A percentile compares a stretch with the other conserved stretches of the same genome.
Conservation (phyloP, 2,329 filamentous ascomycete species). For the Cladophialophora chaetospira region DNA sequence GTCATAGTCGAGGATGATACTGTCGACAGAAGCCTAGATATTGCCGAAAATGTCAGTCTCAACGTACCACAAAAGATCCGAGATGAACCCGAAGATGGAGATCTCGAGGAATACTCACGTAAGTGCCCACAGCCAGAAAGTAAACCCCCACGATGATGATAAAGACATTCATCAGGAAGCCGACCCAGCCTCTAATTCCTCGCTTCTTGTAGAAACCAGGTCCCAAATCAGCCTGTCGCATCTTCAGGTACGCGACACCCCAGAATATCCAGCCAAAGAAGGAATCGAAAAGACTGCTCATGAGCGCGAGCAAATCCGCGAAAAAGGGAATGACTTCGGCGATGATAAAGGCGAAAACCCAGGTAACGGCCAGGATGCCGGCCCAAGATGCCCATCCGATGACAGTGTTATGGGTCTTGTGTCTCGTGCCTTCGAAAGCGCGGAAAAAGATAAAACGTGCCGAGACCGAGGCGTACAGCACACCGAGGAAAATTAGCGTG, state of each 20-base stretch:
- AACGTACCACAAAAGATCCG: background rate
- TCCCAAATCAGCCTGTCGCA: conserved; percentile 46
- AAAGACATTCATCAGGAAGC: conserved; percentile 63
- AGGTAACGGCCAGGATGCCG: conserved; percentile 68
- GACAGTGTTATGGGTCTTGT: conserved; percentile 78
- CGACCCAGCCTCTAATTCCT: conserved; percentile 47
- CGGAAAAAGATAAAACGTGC: conserved; percentile 92
- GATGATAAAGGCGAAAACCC: conserved; percentile 89
- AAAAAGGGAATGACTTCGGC: conserved; percentile 95
- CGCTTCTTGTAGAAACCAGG: conserved; percentile 44
- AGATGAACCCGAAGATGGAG: background rate
- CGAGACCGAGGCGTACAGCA: conserved; percentile 86
- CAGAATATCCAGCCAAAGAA: conserved; percentile 85
- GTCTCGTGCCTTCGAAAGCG: conserved; percentile 74
- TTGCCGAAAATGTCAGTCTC: conserved; percentile 4
- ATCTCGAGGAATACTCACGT: conserved; percentile 47
- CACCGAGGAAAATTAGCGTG: conserved; percentile 87
- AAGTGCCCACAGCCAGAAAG: conserved; percentile 80
- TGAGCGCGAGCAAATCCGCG: conserved; percentile 63
- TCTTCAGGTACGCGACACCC: conserved; percentile 50
- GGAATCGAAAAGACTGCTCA: conserved; percentile 79
- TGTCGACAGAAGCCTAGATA: conserved; percentile 45
- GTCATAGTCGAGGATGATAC: conserved; percentile 67
- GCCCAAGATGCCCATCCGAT: conserved; percentile 80
- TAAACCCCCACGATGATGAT: conserved; percentile 77